Conservation (phyloP, 2,329 filamentous ascomycete genomes). For the Trichophyton mentagrophytes region DNA sequence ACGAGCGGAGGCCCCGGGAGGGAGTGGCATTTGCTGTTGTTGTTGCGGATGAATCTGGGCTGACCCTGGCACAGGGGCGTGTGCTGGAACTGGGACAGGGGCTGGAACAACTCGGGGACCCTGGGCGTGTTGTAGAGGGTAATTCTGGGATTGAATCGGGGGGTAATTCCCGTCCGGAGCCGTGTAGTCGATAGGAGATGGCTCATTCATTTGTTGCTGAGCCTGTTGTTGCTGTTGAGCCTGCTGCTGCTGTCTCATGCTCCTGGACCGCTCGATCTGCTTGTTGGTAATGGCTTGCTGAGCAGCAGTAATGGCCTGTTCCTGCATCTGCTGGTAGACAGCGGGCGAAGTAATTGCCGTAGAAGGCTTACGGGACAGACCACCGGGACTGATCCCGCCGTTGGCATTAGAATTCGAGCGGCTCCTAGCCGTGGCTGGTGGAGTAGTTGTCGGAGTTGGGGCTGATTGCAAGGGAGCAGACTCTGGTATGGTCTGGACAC, state of each 20-base stretch:
- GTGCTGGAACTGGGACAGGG: not conserved
- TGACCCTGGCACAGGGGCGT: constrained; percentile 9
- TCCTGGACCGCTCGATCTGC: constrained; percentile 59
- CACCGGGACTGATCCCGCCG: not conserved
- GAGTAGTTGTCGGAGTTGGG: too few species aligned
- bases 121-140: not conserved
- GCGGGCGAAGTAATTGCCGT: constrained; percentile 27
- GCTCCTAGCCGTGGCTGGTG: constrained; percentile 42
- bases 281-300: constrained; percentile 61
- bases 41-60: not conserved
- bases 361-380: constrained; percentile 26
- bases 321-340: constrained; percentile 58
- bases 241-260: constrained; percentile 52
- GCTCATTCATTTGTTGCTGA: not conserved
- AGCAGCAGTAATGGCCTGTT: constrained; percentile 66
- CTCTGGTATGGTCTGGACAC: constrained; percentile 42
- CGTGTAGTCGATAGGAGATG: not conserved
- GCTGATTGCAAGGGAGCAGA: constrained; percentile 38
- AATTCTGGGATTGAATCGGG: not conserved
- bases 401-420: constrained; percentile 55
- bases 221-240: constrained; percentile 29
- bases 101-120: constrained; percentile 9
- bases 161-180: constrained; percentile 18
- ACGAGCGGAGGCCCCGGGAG: constrained; percentile 39
- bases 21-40: not conserved